Evolutionary conservation across 768 basidiomycete genomes (phyloP).

Genomic region (Mycena epipterygia): DNA sequence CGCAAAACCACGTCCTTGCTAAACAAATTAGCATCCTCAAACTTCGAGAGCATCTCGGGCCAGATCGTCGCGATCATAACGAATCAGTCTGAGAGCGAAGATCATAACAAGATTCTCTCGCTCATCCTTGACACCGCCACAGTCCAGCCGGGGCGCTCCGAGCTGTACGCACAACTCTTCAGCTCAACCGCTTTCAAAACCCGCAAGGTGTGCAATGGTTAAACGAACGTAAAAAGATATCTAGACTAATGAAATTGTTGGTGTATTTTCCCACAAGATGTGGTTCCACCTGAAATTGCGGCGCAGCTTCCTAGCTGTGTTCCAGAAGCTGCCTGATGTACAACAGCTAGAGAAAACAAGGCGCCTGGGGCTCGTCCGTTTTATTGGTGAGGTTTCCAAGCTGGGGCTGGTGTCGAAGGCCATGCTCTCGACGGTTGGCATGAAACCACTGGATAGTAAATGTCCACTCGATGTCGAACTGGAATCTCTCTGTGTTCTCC

Average conservation of each 20-base stretch:
- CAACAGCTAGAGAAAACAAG: conserved; percentile 72
- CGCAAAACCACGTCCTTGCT: neutral
- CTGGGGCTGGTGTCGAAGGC: conserved; percentile 97
- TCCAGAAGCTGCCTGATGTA: too few species aligned
- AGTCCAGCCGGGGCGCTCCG: conserved; percentile 89
- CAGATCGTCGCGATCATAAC: neutral
- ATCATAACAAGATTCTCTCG: neutral
- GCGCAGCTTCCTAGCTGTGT: conserved; percentile 79
- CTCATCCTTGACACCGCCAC: conserved; percentile 52
- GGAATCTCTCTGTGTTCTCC: neutral
- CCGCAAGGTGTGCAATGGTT: conserved; percentile 87
- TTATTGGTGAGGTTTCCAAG: conserved; percentile 98
- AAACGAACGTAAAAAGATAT: conserved; percentile 89
- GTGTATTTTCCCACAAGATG: conserved; percentile 95
- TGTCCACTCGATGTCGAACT: neutral
- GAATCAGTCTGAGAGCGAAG: neutral
- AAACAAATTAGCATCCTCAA: neutral
- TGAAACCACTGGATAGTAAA: conserved; percentile 91
- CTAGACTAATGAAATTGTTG: conserved; percentile 93
- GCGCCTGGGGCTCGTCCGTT: conserved; percentile 95
- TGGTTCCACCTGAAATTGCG: too few species aligned
- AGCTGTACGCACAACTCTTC: conserved; percentile 97
- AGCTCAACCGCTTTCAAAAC: conserved; percentile 96
- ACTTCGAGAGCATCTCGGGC: neutral
- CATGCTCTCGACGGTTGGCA: conserved; percentile 97